Evolutionary conservation across 768 basidiomycete species (phyloP).

Genomic region (Xerocomellus intermedius): DNA sequence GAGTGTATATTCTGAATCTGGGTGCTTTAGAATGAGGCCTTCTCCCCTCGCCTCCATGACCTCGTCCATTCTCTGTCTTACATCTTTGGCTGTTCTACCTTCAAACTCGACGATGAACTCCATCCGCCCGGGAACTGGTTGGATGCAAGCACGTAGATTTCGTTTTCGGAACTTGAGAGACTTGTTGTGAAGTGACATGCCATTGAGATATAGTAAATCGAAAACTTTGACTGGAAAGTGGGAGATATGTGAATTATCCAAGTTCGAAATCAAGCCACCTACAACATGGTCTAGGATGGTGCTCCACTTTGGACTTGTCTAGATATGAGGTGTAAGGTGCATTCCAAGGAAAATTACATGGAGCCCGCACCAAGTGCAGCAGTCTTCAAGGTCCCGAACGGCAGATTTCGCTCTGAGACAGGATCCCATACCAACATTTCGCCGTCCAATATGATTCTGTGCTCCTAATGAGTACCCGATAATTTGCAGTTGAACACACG

Average conservation of each 20-base stretch:
- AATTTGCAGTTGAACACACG: constrained; percentile 25
- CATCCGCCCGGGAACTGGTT: constrained; percentile 70
- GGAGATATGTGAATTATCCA: not conserved
- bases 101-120: constrained; percentile 73
- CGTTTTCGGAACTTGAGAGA: constrained; percentile 76
- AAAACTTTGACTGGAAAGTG: constrained; percentile 85
- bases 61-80: constrained; percentile 75
- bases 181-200: constrained; percentile 70
- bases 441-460: constrained; percentile 90
- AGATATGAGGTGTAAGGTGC: not conserved
- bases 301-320: constrained; percentile 72
- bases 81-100: constrained; percentile 79
- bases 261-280: constrained; percentile 29
- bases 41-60: constrained; percentile 87
- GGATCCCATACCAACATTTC: constrained; percentile 99
- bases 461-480: constrained; percentile 6
- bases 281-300: constrained; percentile 90
- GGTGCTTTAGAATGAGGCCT: constrained; percentile 90
- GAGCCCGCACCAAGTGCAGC: constrained; percentile 72
- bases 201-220: constrained; percentile 88
- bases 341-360: not conserved
- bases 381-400: constrained; percentile 93
- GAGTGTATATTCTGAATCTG: constrained; percentile 72
- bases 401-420: constrained; percentile 77
- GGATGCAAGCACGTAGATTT: constrained; percentile 67